A percentile compares a stretch with the other conserved stretches of the same genome.
Evolutionary conservation across 2,329 filamentous ascomycete species (phyloP).

Genomic region (Dactylellina parvicollis): DNA sequence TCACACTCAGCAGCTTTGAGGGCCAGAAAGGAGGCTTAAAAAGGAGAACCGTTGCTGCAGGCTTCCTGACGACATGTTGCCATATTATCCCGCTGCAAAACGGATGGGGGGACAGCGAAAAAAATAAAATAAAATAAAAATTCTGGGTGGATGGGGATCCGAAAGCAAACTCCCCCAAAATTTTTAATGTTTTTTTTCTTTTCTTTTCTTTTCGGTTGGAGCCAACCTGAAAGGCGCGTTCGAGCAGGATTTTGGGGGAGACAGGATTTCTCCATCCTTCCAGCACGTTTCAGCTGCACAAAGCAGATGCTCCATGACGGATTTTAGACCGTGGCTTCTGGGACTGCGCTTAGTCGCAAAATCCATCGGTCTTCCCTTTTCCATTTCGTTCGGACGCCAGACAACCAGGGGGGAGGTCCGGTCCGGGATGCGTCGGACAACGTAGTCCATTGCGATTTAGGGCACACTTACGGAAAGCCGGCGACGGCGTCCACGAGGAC

Average conservation of each 20-base stretch:
- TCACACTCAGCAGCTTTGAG: slow-evolving; percentile 28
- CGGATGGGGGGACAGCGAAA: slow-evolving; percentile 5
- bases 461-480: slow-evolving; percentile 37
- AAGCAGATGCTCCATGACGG: slow-evolving; percentile 6
- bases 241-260: too few species aligned
- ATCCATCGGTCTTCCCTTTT: slow-evolving; percentile 19
- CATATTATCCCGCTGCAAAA: slow-evolving; percentile 6
- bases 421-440: slow-evolving; percentile 25
- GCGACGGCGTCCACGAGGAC: slow-evolving; percentile 32
- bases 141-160: neutral
- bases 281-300: slow-evolving; percentile 17
- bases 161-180: neutral
- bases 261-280: too few species aligned
- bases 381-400: neutral
- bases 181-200: neutral
- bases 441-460: neutral
- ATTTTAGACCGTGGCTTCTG: slow-evolving; percentile 37
- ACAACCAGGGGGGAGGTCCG: slow-evolving; percentile 15
- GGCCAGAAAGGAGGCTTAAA: slow-evolving; percentile 37
- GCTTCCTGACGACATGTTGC: slow-evolving; percentile 10
- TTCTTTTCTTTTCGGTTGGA: neutral
- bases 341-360: slow-evolving; percentile 8
- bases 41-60: slow-evolving; percentile 5
- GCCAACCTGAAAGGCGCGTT: too few species aligned
- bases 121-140: too few species aligned